phyloP scores from a whole-genome alignment of 495 filamentous ascomycete species.

The Lophium mytilinum region DNA sequence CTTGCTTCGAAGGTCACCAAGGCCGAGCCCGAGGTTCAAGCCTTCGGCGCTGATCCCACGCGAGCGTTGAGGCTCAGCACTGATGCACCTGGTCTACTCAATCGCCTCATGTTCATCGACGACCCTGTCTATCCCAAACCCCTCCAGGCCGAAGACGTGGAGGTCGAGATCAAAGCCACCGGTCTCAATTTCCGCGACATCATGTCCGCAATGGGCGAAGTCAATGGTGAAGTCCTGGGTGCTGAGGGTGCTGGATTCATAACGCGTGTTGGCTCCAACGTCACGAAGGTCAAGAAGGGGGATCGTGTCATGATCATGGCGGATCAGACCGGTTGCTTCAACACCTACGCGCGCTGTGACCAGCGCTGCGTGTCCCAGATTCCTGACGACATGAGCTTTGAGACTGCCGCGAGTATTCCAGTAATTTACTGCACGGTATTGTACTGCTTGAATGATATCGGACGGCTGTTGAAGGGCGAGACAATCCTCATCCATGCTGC shows the following conservation, averaged over 20 bases:
- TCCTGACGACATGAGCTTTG: conserved; percentile 43
- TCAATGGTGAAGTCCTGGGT: background rate
- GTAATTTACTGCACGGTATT: conserved; percentile 51
- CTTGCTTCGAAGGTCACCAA: background rate
- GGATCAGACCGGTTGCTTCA: background rate
- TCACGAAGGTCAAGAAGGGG: conserved; percentile 30
- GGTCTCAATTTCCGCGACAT: conserved; percentile 12
- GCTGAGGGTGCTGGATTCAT: conserved; percentile 11
- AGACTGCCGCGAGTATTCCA: conserved; percentile 48
- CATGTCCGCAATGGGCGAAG: conserved; percentile 4
- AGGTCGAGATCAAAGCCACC: conserved; percentile 13
- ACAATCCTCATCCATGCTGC: conserved; percentile 7
- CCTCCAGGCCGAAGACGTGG: conserved; percentile 1
- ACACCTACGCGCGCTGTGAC: background rate
- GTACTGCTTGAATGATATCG: conserved; percentile 41
- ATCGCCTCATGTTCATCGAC: conserved; percentile 4
- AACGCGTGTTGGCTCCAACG: conserved; percentile 12
- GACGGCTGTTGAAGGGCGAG: conserved; percentile 24
- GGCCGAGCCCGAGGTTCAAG: background rate
- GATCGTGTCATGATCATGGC: background rate
- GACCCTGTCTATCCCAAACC: background rate
- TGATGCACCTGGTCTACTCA: background rate
- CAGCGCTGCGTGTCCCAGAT: conserved; percentile 23
- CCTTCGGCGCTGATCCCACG: background rate
- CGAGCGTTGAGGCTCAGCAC: background rate